Evolutionary conservation across 2,329 filamentous ascomycete species (phyloP).

Genomic region (Xylaria sp.): DNA sequence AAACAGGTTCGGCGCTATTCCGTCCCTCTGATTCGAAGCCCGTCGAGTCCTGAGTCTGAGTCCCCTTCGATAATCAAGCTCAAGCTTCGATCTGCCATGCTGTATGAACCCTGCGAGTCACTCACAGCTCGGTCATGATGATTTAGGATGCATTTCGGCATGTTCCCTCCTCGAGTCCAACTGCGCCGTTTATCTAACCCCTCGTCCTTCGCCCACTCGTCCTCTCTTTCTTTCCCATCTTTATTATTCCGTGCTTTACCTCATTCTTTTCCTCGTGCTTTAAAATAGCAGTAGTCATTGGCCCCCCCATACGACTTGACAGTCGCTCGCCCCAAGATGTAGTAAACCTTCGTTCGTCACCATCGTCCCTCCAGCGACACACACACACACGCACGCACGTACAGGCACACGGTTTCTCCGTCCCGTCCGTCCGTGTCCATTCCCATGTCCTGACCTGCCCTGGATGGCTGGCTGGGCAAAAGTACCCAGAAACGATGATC

Average conservation of each 20-base stretch:
- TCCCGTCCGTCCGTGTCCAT: too few relatives aligned
- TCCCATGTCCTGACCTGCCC: too few relatives aligned
- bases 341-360: background rate
- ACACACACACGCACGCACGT: background rate
- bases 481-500: conserved; percentile 15
- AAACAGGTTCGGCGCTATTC: conserved; percentile 4
- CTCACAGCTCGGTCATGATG: conserved; percentile 13
- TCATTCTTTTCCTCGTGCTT: background rate
- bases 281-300: background rate
- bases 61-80: background rate
- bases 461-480: background rate
- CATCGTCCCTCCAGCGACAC: background rate
- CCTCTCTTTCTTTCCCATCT: background rate
- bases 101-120: conserved; percentile 14
- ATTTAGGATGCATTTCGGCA: conserved; percentile 18
- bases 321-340: background rate
- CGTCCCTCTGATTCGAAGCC: conserved; percentile 14
- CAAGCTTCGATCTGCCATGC: background rate
- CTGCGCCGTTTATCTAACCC: conserved; percentile 2
- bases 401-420: too few relatives aligned
- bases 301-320: background rate
- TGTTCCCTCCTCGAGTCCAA: conserved; percentile 8
- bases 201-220: too few relatives aligned
- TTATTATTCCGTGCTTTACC: too few relatives aligned
- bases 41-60: background rate